Evolutionary conservation across 345 rosid genomes (phyloP).

Genomic region (Eucalyptus pauciflora): DNA sequence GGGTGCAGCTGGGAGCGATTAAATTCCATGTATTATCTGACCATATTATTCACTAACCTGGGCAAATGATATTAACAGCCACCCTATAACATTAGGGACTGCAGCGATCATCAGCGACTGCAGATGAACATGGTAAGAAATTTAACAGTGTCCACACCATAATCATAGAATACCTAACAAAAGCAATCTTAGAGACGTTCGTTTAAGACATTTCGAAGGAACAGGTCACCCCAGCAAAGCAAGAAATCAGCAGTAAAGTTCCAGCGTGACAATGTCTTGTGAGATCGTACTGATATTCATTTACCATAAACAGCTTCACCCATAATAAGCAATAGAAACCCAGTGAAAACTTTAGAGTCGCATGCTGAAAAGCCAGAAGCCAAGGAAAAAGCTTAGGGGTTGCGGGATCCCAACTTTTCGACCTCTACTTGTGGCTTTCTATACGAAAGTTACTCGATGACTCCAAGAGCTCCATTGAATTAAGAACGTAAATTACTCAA

Average conservation of each 20-base stretch:
- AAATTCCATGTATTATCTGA: not conserved
- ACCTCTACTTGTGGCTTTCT: not conserved
- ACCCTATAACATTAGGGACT: constrained; percentile 66
- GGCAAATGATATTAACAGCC: constrained; percentile 64
- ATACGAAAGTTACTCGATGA: not conserved
- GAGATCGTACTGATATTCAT: not conserved
- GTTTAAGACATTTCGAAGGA: not conserved
- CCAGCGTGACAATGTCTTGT: not conserved
- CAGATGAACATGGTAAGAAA: constrained; percentile 11
- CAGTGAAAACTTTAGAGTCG: not conserved
- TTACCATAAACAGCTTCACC: not conserved
- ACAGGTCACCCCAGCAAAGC: not conserved
- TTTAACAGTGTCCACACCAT: constrained; percentile 27
- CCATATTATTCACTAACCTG: constrained; percentile 19
- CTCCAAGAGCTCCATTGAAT: not conserved
- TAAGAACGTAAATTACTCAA: not conserved
- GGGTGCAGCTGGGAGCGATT: not conserved
- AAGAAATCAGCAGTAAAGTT: not conserved
- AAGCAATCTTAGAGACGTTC: not conserved
- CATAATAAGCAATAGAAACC: not conserved
- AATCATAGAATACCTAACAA: not conserved
- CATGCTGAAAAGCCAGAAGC: not conserved
- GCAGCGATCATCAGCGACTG: constrained; percentile 75
- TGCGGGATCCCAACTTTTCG: not conserved
- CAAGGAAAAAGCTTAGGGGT: not conserved